Percentiles rank a stretch among this genome's conserved stretches.
Evolutionary conservation across 1,139 yeast species (phyloP).

Genomic region (Saccharomyces hybrid): DNA sequence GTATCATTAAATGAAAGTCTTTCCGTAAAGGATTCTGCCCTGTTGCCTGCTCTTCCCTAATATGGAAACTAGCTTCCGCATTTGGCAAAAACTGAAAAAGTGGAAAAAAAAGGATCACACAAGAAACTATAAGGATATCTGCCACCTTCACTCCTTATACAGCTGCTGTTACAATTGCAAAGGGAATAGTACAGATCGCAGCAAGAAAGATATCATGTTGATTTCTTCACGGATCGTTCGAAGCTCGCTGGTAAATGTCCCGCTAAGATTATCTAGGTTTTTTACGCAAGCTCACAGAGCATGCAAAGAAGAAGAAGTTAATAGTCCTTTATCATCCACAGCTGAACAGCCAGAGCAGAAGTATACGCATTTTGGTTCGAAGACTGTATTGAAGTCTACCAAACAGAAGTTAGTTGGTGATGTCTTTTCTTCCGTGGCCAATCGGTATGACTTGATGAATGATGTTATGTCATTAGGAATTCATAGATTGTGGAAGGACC

Average conservation of each 20-base stretch:
- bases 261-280: not conserved
- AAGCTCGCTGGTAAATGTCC: not conserved
- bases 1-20: not conserved
- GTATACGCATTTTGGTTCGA: constrained; percentile 83
- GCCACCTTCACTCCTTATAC: not conserved
- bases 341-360: not conserved
- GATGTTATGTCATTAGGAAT: constrained; percentile 96
- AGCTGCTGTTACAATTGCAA: not conserved
- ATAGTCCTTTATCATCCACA: constrained; percentile 30
- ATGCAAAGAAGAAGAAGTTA: constrained; percentile 7
- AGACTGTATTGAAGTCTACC: constrained; percentile 69
- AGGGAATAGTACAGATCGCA: not conserved
- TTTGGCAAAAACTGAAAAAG: not conserved
- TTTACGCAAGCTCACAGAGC: not conserved
- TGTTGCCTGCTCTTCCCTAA: not conserved
- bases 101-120: not conserved
- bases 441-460: constrained; percentile 91
- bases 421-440: constrained; percentile 91
- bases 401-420: constrained; percentile 83
- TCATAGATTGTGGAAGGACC: constrained; percentile 91
- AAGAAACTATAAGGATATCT: not conserved
- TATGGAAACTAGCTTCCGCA: not conserved
- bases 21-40: not conserved
- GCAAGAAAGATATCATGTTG: not conserved
- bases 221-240: not conserved